phyloP scores from a whole-genome alignment of 1,284 basidiomycete species.

The Naganishia liquefaciens region DNA sequence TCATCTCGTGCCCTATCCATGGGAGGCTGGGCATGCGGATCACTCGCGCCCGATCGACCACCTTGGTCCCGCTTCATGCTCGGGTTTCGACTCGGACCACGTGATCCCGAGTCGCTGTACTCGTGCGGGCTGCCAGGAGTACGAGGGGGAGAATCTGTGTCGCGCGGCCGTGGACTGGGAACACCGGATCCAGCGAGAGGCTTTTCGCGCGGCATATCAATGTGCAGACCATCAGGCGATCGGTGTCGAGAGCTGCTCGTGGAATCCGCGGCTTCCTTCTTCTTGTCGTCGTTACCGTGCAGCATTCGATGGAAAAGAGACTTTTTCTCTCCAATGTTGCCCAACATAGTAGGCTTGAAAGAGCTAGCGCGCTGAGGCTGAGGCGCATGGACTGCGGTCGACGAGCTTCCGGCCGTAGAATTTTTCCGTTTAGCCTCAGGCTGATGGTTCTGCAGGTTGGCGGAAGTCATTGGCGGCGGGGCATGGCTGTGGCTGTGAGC shows the following conservation, averaged over 20 bases:
- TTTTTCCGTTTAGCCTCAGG: conserved; percentile 24
- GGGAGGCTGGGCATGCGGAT: conserved; percentile 43
- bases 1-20: conserved; percentile 35
- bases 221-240: conserved; percentile 12
- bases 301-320: conserved; percentile 54
- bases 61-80: conserved; percentile 39
- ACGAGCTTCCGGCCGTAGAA: background rate
- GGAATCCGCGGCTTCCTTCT: conserved; percentile 32
- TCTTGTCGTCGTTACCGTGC: conserved; percentile 44
- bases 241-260: conserved; percentile 17
- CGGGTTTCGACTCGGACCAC: conserved; percentile 34
- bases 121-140: conserved; percentile 28
- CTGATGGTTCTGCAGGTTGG: conserved; percentile 2
- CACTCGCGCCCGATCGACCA: conserved; percentile 22
- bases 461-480: background rate
- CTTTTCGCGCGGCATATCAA: conserved; percentile 19
- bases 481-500: conserved; percentile 3
- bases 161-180: conserved; percentile 23
- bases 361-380: conserved; percentile 34
- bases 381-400: conserved; percentile 29
- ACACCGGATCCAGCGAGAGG: conserved; percentile 3
- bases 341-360: conserved; percentile 42
- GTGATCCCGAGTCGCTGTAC: conserved; percentile 36
- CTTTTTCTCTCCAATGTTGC: conserved; percentile 48
- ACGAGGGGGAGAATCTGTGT: conserved; percentile 27